Percentiles rank a stretch among this genome's conserved stretches.
phyloP scores from a whole-genome alignment of 2,329 filamentous ascomycete genomes.

The Botryotinia globosa region DNA sequence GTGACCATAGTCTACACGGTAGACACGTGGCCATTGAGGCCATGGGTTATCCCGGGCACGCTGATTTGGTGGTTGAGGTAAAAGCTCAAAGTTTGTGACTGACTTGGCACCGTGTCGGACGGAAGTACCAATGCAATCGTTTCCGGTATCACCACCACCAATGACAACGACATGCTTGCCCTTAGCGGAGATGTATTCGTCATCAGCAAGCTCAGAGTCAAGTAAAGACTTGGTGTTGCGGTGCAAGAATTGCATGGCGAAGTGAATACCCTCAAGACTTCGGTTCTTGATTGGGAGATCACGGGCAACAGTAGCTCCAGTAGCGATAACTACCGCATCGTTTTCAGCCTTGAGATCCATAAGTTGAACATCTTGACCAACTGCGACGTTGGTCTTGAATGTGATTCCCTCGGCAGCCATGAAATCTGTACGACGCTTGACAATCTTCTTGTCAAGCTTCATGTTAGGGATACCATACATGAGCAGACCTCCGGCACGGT shows the following conservation, averaged over 20 bases:
- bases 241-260: constrained; percentile 96
- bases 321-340: constrained; percentile 86
- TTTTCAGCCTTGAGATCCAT: constrained; percentile 69
- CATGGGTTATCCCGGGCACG: constrained; percentile 93
- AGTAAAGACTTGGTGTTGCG: constrained; percentile 97
- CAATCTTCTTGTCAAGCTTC: constrained; percentile 98
- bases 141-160: constrained; percentile 95
- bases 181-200: constrained; percentile 88
- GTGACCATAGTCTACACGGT: constrained; percentile 98
- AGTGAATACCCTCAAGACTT: constrained; percentile 86
- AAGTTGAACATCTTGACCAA: constrained; percentile 73
- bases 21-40: constrained; percentile 97
- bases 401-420: constrained; percentile 85
- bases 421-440: constrained; percentile 92
- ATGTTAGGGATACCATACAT: constrained; percentile 99
- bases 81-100: constrained; percentile 92
- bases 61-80: constrained; percentile 87
- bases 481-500: constrained; percentile 84
- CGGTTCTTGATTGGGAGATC: constrained; percentile 89
- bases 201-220: constrained; percentile 82
- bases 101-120: constrained; percentile 94
- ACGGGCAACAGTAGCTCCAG: constrained; percentile 88
- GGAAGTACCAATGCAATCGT: constrained; percentile 96
- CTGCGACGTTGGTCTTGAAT: constrained; percentile 73
- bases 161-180: constrained; percentile 96